Base-by-base conservation (phyloP, 495 filamentous ascomycete genomes). In the Hypomontagnella submonticulosa region DNA sequence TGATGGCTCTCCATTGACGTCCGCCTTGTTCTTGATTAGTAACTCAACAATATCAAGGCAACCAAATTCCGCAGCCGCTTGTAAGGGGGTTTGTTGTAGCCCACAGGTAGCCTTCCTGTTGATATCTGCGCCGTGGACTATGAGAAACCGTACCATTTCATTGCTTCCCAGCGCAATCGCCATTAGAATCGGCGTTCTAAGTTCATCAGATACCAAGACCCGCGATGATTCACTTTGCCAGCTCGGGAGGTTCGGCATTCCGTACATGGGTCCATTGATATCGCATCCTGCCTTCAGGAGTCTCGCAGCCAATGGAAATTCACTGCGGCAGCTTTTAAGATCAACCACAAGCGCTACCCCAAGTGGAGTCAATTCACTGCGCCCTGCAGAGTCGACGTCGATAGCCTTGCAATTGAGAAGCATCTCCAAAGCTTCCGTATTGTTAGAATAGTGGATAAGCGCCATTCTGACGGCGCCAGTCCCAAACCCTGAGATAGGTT, bases 71-170 rank as follows among this genome's bases (percentile, higher is more conserved):
- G 68, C 72, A 0, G 75, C 72, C 4, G 55, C 60, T n/a, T 76
- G 72, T 16, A 77, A 46, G 1, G 74, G 74, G 13, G 73, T 76
- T 37, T 47, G 38, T 2, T 11, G 40, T 19, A 71, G 20, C 3
- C 49, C 52, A 37, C 55, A n/a, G 8, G 5, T 38, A 12, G 43
- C 53, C 19, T 41, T 44, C 55, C 50, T 63, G 60, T 73, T 73
- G n/a, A 73, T 53, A 8, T 77, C 62, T 20, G 76, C 77, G 9
- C 66, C 70, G 30, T 50, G 64, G 36, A 66, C 61, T 18, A 80
- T 53, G 1, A 81, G 70, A 50, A 70, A 63, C 23, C 66, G 51
- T 2, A 73, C 70, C 1, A 79, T 38, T 1, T 69, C 38, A 12
- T 59, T 63, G 12, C 52, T 60, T 53, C 34, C 51, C 1, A 51